These are phyloP conservation scores for Gracilaria vermiculophylla DNA, from an alignment of 23 red algal species.

Conservation along the genomic window DNA sequence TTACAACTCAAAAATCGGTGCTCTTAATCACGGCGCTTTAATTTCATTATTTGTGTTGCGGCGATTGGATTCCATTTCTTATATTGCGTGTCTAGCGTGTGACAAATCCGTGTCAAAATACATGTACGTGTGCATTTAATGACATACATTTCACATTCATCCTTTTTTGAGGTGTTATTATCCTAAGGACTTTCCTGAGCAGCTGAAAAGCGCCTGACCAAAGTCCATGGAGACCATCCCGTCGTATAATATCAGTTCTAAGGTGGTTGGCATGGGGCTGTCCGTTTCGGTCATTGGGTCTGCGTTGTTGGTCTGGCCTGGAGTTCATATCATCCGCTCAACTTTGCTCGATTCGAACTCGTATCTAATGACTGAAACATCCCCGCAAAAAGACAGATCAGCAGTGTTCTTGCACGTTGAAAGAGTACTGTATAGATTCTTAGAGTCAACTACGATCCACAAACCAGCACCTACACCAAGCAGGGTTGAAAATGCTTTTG, in stretches of 20 bases:
- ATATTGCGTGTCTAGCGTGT: too few relatives aligned
- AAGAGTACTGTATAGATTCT: not conserved
- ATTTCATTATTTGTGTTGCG: too few relatives aligned
- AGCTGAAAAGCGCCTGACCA: not conserved
- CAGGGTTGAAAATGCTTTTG: not conserved
- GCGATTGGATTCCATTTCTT: too few relatives aligned
- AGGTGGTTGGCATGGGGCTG: not conserved
- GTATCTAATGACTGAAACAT: not conserved
- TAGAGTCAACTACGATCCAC: conserved; percentile 17
- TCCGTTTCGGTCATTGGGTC: conserved; percentile 20
- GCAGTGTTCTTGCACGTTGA: not conserved
- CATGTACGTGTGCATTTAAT: too few relatives aligned
- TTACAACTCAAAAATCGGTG: too few relatives aligned
- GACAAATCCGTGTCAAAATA: too few relatives aligned
- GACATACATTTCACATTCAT: not conserved
- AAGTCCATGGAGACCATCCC: conserved; percentile 18
- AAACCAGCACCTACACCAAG: not conserved
- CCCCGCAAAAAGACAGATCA: not conserved
- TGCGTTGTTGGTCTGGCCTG: not conserved
- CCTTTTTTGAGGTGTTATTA: not conserved
- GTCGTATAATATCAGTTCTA: not conserved
- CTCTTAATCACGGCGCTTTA: too few relatives aligned
- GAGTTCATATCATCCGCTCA: conserved; percentile 30
- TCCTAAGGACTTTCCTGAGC: not conserved
- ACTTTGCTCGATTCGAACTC: conserved; percentile 25